These are phyloP conservation scores for Populus hybrid DNA, from an alignment of 441 rosid species.

Conservation along the genomic window DNA sequence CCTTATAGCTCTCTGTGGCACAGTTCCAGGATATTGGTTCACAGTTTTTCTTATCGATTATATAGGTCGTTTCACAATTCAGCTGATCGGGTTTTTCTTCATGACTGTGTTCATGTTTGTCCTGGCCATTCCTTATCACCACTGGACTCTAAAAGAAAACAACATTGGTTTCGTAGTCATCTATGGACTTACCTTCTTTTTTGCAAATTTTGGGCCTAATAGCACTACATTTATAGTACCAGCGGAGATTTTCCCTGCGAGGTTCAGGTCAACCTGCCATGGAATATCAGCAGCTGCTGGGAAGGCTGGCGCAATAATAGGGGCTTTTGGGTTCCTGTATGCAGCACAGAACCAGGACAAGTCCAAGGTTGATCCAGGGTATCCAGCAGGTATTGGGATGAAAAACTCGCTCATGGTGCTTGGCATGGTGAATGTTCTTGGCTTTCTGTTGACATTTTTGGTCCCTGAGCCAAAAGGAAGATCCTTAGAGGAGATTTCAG, in stretches of 20 bases:
- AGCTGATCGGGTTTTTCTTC: slow-evolving; percentile 10
- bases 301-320: slow-evolving; percentile 1
- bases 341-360: slow-evolving; percentile 24
- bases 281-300: slow-evolving; percentile 16
- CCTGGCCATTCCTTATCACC: slow-evolving; percentile 10
- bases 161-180: neutral
- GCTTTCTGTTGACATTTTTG: slow-evolving; percentile 11
- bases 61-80: neutral
- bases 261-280: slow-evolving; percentile 8
- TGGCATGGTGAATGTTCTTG: slow-evolving; percentile 13
- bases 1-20: slow-evolving; percentile 6
- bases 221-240: slow-evolving; percentile 7
- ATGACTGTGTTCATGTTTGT: slow-evolving; percentile 9
- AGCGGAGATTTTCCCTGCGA: slow-evolving; percentile 4
- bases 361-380: slow-evolving; percentile 21
- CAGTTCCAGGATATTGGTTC: slow-evolving; percentile 1
- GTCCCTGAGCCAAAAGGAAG: slow-evolving; percentile 17
- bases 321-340: slow-evolving; percentile 17
- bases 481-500: slow-evolving; percentile 22
- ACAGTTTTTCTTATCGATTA: neutral
- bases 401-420: slow-evolving; percentile 16
- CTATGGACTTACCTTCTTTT: slow-evolving; percentile 7
- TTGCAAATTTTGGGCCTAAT: slow-evolving; percentile 10
- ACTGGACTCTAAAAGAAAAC: slow-evolving; percentile 1
- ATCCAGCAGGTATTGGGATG: slow-evolving; percentile 24